Evolutionary conservation across 148 eudicot genomes (phyloP).

Genomic region (Camellia lanceoleosa): DNA sequence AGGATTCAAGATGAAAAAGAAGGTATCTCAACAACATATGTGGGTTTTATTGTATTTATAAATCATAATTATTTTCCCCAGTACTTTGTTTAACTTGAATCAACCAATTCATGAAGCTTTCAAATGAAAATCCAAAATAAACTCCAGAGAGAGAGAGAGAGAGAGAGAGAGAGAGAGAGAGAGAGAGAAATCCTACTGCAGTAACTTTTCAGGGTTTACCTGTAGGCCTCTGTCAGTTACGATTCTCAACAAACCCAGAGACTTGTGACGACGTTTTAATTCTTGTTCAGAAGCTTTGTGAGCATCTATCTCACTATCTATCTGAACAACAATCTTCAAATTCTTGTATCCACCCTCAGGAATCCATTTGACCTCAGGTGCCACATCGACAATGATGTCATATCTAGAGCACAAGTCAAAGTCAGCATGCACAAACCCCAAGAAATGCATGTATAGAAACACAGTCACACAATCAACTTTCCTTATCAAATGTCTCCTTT

Average conservation of each 20-base stretch:
- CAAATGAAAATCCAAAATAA: background rate
- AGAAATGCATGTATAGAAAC: background rate
- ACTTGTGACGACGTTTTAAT: constrained; percentile 72
- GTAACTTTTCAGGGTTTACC: constrained; percentile 37
- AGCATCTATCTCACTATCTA: constrained; percentile 88
- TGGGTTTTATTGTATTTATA: background rate
- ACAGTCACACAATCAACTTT: background rate
- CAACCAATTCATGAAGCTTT: background rate
- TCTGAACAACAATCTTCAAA: constrained; percentile 78
- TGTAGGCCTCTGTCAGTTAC: constrained; percentile 86
- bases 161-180: constrained; percentile 4
- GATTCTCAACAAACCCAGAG: constrained; percentile 70
- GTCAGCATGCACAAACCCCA: constrained; percentile 6
- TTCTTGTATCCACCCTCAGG: constrained; percentile 87
- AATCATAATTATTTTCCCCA: background rate
- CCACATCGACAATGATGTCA: constrained; percentile 80
- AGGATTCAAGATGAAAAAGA: background rate
- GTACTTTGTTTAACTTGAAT: background rate
- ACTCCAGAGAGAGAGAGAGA: background rate
- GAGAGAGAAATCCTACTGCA: background rate
- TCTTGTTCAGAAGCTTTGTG: constrained; percentile 70
- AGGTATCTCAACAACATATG: background rate
- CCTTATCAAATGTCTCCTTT: background rate
- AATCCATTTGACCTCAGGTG: constrained; percentile 83
- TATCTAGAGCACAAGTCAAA: constrained; percentile 44